Evolutionary conservation across 176 grass and related monocot genomes (phyloP), one percentile per base, ranked within the genome.

Genomic region (Lolium rigidum): DNA sequence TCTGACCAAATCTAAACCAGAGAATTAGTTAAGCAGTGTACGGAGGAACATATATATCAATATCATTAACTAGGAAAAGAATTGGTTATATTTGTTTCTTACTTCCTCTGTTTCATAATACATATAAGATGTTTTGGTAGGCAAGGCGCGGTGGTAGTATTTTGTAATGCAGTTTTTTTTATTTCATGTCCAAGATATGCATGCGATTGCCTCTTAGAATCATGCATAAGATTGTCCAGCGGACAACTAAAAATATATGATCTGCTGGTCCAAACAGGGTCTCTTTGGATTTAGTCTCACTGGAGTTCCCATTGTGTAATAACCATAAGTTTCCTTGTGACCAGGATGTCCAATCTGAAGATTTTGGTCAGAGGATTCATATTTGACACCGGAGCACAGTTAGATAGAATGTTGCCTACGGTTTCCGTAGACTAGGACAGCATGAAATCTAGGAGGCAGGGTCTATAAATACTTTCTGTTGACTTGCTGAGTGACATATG

Each of bases 401-500:
- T 35, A 49, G 48, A 83, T 75, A 24, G 84, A 87, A 83, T 90
- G 67, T 67, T 86, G 56, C 65, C 57, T 83, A 51, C 6, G 39
- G 15, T 67, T 22, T 77, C 31, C 56, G 20, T 26, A 55, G 56
- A 46, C 39, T 70, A 71, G 47, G 21, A 17, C 16, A 31, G 28
- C 26, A 70, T 67, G 38, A 57, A 24, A 41, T 22, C 44, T 51
- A 82, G 51, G 66, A 26, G 66, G 9, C 46, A 9, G 37, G 75
- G 67, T n/a, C 62, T 54, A 89, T 25, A 75, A 86, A 85, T 49
- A 84, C 62, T 21, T 72, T 78, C 5, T 78, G 70, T 76, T 77
- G 58, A 71, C 52, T 85, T 83, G 28, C 57, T 77, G 58, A 76
- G 52, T 85, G 79, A 87, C 83, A 87, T 57, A 26, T 80, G 37